Evolutionary conservation across 257 asterid genomes (phyloP).

Genomic region (Petrea volubilis): DNA sequence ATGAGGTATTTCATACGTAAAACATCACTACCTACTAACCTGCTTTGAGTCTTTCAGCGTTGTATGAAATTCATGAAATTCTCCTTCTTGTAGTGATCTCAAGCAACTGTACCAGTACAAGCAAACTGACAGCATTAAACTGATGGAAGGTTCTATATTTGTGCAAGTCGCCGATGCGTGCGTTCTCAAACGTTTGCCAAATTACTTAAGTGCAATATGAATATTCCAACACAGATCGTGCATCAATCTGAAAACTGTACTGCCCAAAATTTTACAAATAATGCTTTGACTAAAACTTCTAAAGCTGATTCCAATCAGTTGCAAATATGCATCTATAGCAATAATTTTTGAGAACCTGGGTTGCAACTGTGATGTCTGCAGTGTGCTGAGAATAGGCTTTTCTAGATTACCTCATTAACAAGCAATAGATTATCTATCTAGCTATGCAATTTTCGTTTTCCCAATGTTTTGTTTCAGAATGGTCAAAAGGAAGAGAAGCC

Average conservation of each 20-base stretch:
- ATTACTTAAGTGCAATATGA: not conserved
- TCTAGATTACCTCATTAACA: not conserved
- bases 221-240: not conserved
- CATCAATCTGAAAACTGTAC: not conserved
- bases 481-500: not conserved
- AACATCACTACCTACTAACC: conserved; percentile 43
- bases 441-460: not conserved
- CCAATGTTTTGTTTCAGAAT: not conserved
- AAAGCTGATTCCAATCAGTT: not conserved
- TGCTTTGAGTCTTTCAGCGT: conserved; percentile 73
- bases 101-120: conserved; percentile 68
- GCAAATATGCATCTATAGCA: not conserved
- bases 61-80: conserved; percentile 60
- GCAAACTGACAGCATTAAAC: conserved; percentile 23
- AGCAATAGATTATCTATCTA: not conserved
- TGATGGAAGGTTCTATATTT: not conserved
- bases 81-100: conserved; percentile 85
- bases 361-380: not conserved
- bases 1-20: conserved; percentile 5
- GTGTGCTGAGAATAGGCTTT: not conserved
- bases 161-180: not conserved
- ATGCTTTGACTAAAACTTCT: not conserved
- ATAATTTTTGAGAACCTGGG: not conserved
- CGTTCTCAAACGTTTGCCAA: not conserved
- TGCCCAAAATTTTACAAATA: not conserved